A percentile compares a stretch with the other conserved stretches of the same genome.
Evolutionary conservation across 2,329 filamentous ascomycete species (phyloP).

Genomic region (Epichloe uncinata): DNA sequence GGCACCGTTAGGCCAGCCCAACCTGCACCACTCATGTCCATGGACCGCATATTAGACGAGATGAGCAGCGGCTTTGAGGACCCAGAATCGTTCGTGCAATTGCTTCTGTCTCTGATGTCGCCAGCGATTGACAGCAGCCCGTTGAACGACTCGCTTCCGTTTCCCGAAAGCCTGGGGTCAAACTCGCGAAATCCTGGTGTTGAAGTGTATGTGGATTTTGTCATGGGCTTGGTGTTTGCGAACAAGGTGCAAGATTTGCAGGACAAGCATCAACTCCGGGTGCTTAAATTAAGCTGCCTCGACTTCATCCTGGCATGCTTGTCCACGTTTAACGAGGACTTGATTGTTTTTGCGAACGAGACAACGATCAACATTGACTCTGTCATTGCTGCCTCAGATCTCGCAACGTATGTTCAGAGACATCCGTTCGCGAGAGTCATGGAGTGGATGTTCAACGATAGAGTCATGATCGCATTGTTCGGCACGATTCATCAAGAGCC

Average conservation of each 20-base stretch:
- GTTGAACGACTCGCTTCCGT: slow-evolving; percentile 65
- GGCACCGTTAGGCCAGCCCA: slow-evolving; percentile 20
- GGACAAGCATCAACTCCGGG: slow-evolving; percentile 54
- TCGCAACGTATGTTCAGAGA: slow-evolving; percentile 68
- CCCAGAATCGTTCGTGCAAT: slow-evolving; percentile 66
- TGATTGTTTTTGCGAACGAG: slow-evolving; percentile 73
- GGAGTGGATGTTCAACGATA: slow-evolving; percentile 97
- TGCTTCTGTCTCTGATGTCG: slow-evolving; percentile 58
- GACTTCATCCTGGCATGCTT: slow-evolving; percentile 72
- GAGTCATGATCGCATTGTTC: slow-evolving; percentile 69
- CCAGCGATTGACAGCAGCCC: slow-evolving; percentile 48
- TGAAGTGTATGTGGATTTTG: slow-evolving; percentile 85
- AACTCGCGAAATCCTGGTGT: slow-evolving; percentile 68
- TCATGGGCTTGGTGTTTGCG: slow-evolving; percentile 65
- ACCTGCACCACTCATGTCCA: slow-evolving; percentile 26
- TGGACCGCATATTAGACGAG: slow-evolving; percentile 57
- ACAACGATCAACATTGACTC: slow-evolving; percentile 63
- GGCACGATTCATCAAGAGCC: slow-evolving; percentile 65
- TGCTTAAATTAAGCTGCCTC: slow-evolving; percentile 68
- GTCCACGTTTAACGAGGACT: slow-evolving; percentile 82
- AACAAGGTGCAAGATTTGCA: slow-evolving; percentile 50
- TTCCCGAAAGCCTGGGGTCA: slow-evolving; percentile 72
- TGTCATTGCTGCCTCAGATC: slow-evolving; percentile 58
- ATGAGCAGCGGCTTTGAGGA: slow-evolving; percentile 74
- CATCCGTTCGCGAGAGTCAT: slow-evolving; percentile 92